Base-by-base conservation (phyloP, 2,329 filamentous ascomycete genomes). In the Massarina eburnea region DNA sequence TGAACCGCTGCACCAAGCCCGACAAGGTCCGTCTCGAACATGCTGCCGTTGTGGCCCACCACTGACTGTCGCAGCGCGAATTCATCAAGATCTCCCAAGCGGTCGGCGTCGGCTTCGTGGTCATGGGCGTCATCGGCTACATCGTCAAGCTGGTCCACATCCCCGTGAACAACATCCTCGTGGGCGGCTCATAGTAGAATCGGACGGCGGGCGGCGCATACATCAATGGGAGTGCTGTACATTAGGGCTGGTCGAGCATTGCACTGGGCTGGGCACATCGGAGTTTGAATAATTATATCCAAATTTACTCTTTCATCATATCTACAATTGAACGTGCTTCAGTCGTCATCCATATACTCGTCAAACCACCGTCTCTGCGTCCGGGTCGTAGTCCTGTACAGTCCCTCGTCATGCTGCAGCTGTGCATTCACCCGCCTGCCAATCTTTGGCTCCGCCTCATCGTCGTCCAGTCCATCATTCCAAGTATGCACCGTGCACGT, bases 401-500 rank as follows among this genome's bases (percentile, higher is more conserved):
- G 41, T 14, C 64, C 55, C 19, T 68, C 67, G 35, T 71, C 68
- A 45, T 71, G 64, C 47, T 66, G 61, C 33, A 71, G 48, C 45
- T 64, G 57, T 19, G 68, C 61, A 46, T 71, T 69, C 38, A 71
- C 68, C 42, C 68, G 51, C 22, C 63, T 51, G 3, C 66, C 63
- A 42, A 71, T 44, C 49, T 57, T 58, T 2, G 67, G 67, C 34
- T 70, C 64, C 1, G 59, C 68, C 37, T 71, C 84, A 47, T 90
- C 86, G 55, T 90, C 88, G 0, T 79, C 75, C 1, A 76, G 66
- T 0, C 78, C 78, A 54, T 90, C 85, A 49, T 90, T 90, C 78
- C 85, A 94, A 1, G 82, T 82, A 64, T 95, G 90, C 15, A 92
- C 68, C 0, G 86, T 86, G 52, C 88, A 90, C 1, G 89, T 92